phyloP scores from a whole-genome alignment of 441 rosid species.

The Omphalea diandra region DNA sequence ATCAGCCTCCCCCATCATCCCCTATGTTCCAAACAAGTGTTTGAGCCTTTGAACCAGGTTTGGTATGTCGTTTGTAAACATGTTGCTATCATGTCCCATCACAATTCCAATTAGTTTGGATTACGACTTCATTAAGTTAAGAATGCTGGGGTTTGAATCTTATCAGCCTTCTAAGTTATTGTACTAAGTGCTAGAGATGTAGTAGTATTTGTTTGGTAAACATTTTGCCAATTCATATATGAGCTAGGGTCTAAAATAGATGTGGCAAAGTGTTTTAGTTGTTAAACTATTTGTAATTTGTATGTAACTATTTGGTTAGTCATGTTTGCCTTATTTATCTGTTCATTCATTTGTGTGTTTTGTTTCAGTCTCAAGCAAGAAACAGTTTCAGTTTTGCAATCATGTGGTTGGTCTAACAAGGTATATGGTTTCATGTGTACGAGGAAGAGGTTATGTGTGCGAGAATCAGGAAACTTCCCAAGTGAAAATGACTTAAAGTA shows the following conservation, averaged over 20 bases:
- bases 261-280: not conserved
- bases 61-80: too few species aligned
- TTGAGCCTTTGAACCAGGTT: too few species aligned
- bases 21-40: too few species aligned
- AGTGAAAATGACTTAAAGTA: slow-evolving; percentile 53
- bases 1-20: too few species aligned
- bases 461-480: slow-evolving; percentile 36
- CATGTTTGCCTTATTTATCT: not conserved
- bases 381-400: slow-evolving; percentile 51
- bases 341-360: not conserved
- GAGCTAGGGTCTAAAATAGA: not conserved
- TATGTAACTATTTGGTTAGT: not conserved
- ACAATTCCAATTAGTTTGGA: not conserved
- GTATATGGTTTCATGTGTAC: slow-evolving; percentile 57
- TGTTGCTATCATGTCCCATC: too few species aligned
- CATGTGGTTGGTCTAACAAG: slow-evolving; percentile 70
- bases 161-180: not conserved
- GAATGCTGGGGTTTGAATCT: not conserved
- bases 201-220: not conserved
- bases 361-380: slow-evolving; percentile 60
- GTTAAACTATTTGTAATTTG: not conserved
- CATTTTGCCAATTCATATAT: not conserved
- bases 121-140: not conserved
- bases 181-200: not conserved
- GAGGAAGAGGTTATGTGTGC: slow-evolving; percentile 50